These are phyloP conservation scores for Cutaneotrichosporon curvatum DNA, from an alignment of 1,284 basidiomycete species.

Conservation along the genomic window DNA sequence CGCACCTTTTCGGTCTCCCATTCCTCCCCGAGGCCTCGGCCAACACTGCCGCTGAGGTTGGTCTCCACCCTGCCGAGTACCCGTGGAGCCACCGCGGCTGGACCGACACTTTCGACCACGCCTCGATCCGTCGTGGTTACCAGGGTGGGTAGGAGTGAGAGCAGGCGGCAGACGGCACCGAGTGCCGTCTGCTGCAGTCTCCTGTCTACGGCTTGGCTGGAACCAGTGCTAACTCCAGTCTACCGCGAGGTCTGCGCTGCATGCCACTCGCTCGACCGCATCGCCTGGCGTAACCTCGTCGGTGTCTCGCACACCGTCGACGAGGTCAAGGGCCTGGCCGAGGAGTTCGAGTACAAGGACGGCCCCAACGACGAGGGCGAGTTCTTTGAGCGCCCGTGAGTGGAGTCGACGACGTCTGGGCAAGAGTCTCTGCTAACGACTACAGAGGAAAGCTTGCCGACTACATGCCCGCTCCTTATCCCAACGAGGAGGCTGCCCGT, in stretches of 20 bases:
- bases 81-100: conserved; percentile 87
- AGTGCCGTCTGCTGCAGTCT: too few relatives aligned
- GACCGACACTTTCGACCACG: conserved; percentile 91
- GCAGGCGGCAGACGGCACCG: too few relatives aligned
- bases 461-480: conserved; percentile 92
- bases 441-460: conserved; percentile 59
- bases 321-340: conserved; percentile 86
- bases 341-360: conserved; percentile 94
- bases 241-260: conserved; percentile 99
- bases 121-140: conserved; percentile 90
- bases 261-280: conserved; percentile 97
- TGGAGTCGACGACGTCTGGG: conserved; percentile 4
- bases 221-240: conserved; percentile 49
- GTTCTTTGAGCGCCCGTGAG: conserved; percentile 96
- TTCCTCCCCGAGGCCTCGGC: conserved; percentile 83
- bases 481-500: conserved; percentile 96
- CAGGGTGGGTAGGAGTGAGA: conserved; percentile 48
- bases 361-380: conserved; percentile 92
- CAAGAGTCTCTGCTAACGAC: background rate
- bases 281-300: conserved; percentile 99
- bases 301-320: conserved; percentile 94
- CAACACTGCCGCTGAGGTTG: conserved; percentile 84
- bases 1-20: conserved; percentile 85
- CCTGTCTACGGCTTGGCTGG: background rate
- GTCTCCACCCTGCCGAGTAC: conserved; percentile 79